Evolutionary conservation across 208 protist genomes (phyloP).

Genomic region (Trypanosoma boissoni): DNA sequence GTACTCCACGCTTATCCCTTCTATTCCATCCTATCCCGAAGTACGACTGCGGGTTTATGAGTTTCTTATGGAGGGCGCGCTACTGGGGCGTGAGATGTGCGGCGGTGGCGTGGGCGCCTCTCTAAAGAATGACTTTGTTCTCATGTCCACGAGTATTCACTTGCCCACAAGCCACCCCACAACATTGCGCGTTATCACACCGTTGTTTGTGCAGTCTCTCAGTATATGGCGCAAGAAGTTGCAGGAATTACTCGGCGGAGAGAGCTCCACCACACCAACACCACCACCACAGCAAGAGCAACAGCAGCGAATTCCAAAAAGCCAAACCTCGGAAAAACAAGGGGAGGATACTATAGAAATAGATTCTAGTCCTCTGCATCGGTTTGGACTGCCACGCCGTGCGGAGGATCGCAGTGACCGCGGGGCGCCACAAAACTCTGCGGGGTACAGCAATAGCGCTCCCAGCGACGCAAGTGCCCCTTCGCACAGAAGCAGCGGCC

Average conservation of each 20-base stretch:
- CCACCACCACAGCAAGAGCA: not conserved
- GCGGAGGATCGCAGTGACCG: too few relatives aligned
- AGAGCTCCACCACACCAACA: not conserved
- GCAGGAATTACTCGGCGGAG: conserved; percentile 28
- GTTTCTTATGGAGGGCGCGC: conserved; percentile 62
- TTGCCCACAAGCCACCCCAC: conserved; percentile 67
- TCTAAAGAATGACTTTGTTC: conserved; percentile 62
- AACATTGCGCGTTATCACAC: conserved; percentile 48
- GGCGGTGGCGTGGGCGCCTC: conserved; percentile 69
- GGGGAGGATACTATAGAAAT: too few relatives aligned
- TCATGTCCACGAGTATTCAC: conserved; percentile 72
- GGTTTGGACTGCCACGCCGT: too few relatives aligned
- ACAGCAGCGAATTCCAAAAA: too few relatives aligned
- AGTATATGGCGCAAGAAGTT: conserved; percentile 61
- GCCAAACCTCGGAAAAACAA: too few relatives aligned
- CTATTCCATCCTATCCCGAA: conserved; percentile 36
- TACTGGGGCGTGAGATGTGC: conserved; percentile 68
- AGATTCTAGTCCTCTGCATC: too few relatives aligned
- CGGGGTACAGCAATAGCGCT: too few relatives aligned
- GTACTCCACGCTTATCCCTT: conserved; percentile 67
- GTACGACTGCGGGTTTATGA: conserved; percentile 55
- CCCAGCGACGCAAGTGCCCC: not conserved
- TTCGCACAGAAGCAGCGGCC: not conserved
- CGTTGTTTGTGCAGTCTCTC: conserved; percentile 66
- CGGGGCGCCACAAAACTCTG: too few relatives aligned